Percentiles rank a stretch among this genome's conserved stretches.
Conservation (phyloP, 2,329 filamentous ascomycete genomes). For the Xylariales sp. region DNA sequence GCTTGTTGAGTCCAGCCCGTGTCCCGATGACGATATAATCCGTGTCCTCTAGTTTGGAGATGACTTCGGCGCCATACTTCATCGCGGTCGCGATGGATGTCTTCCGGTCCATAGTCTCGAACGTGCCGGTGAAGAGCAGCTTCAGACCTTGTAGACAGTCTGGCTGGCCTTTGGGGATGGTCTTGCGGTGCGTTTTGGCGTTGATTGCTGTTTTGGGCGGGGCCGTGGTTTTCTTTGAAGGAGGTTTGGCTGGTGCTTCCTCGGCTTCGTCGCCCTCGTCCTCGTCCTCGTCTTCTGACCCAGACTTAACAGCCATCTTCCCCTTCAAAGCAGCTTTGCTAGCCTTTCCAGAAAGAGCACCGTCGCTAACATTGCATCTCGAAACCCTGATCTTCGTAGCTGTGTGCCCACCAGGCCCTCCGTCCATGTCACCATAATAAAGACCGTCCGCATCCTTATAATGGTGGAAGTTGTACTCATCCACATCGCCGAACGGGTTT, state of each 20-base stretch:
- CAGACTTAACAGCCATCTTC: constrained; percentile 1
- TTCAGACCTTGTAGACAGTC: constrained; percentile 12
- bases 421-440: constrained; percentile 1
- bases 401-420: not conserved
- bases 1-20: constrained; percentile 12
- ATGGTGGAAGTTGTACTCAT: not conserved
- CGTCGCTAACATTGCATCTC: constrained; percentile 1
- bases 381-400: constrained; percentile 2
- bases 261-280: constrained; percentile 9
- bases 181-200: constrained; percentile 11
- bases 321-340: not conserved
- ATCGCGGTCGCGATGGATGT: constrained; percentile 12
- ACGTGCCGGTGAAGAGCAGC: constrained; percentile 13
- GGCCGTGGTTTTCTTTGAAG: constrained; percentile 2
- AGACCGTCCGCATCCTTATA: not conserved
- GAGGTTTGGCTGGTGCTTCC: constrained; percentile 1
- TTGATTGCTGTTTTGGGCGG: constrained; percentile 11
- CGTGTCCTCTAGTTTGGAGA: constrained; percentile 14
- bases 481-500: constrained; percentile 2
- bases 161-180: constrained; percentile 10
- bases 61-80: constrained; percentile 24
- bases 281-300: constrained; percentile 5
- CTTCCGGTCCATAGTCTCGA: constrained; percentile 14
- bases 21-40: constrained; percentile 13
- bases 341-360: not conserved